A percentile compares a stretch with the other conserved stretches of the same genome.
These are phyloP conservation scores for Peziza echinospora DNA, from an alignment of 495 filamentous ascomycete genomes.

Conservation along the genomic window DNA sequence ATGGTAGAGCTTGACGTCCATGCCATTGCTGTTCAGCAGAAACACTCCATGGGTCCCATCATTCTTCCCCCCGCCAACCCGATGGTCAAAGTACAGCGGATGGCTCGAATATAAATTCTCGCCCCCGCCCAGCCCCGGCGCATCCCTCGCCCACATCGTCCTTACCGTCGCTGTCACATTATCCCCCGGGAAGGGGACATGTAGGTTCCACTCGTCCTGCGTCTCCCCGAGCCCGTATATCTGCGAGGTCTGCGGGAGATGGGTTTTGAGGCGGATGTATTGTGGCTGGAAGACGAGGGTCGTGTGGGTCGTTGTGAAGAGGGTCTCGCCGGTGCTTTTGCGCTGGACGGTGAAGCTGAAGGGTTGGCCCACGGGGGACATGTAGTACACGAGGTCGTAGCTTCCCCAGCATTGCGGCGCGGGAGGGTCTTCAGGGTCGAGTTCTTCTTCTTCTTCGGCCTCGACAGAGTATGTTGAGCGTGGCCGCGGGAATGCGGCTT, in stretches of 20 bases:
- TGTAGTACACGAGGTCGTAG: too few species aligned
- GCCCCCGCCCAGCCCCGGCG: constrained; percentile 40
- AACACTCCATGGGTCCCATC: constrained; percentile 72
- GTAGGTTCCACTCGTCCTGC: constrained; percentile 45
- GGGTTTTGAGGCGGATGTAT: constrained; percentile 49
- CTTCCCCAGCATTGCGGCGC: too few species aligned
- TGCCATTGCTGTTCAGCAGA: constrained; percentile 62
- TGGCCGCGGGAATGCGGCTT: constrained; percentile 34
- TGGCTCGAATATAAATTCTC: constrained; percentile 71
- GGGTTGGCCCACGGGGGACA: too few species aligned
- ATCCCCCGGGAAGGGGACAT: background rate
- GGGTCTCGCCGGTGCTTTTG: constrained; percentile 37
- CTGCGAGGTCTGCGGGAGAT: constrained; percentile 41
- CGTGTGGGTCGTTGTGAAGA: constrained; percentile 56
- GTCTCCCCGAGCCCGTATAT: constrained; percentile 70
- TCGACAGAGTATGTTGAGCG: background rate
- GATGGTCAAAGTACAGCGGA: constrained; percentile 67
- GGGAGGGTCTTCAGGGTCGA: too few species aligned
- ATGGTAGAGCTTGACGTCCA: constrained; percentile 40
- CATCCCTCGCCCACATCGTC: constrained; percentile 61
- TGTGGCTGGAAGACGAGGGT: constrained; percentile 58
- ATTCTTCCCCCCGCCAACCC: too few species aligned
- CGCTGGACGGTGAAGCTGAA: constrained; percentile 53
- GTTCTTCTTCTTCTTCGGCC: too few species aligned
- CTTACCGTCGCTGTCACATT: constrained; percentile 36